Percentiles rank a stretch among this genome's conserved stretches.
phyloP scores from a whole-genome alignment of 495 filamentous ascomycete genomes.

The Tirmania nivea region DNA sequence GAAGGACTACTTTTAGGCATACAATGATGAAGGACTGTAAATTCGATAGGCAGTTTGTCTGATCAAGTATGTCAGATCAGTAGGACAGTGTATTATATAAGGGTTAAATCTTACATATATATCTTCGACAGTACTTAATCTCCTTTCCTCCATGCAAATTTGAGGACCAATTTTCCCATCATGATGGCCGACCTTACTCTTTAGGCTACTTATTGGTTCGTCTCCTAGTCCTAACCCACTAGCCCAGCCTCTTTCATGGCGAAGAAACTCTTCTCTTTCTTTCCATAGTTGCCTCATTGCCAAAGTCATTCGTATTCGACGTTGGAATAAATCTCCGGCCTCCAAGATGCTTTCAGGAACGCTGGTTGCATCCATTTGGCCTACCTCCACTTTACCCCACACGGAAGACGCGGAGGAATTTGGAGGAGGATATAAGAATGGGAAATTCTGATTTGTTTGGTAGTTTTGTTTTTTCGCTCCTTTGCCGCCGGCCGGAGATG shows the following conservation, averaged over 20 bases:
- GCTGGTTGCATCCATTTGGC: slow-evolving; percentile 67
- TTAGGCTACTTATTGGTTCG: slow-evolving; percentile 23
- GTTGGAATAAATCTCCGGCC: slow-evolving; percentile 81
- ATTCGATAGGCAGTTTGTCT: slow-evolving; percentile 58
- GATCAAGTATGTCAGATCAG: slow-evolving; percentile 12
- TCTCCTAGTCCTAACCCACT: slow-evolving; percentile 22
- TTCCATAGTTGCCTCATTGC: slow-evolving; percentile 89
- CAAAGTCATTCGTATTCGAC: slow-evolving; percentile 67
- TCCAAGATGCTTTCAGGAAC: slow-evolving; percentile 53
- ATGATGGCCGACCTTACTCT: slow-evolving; percentile 26
- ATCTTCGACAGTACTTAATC: slow-evolving; percentile 50
- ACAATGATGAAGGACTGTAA: slow-evolving; percentile 90
- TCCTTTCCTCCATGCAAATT: slow-evolving; percentile 24
- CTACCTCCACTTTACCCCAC: slow-evolving; percentile 66
- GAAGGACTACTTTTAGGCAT: slow-evolving; percentile 62
- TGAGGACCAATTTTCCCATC: slow-evolving; percentile 16
- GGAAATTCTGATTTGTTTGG: slow-evolving; percentile 96
- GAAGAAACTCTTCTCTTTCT: slow-evolving; percentile 73
- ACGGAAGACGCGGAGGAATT: slow-evolving; percentile 33
- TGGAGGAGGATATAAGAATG: slow-evolving; percentile 78
- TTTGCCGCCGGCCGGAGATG: slow-evolving; percentile 80
- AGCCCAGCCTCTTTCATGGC: slow-evolving; percentile 76
- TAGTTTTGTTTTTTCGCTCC: slow-evolving; percentile 97
- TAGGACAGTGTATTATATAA: not conserved
- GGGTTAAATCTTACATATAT: slow-evolving; percentile 50